These are phyloP conservation scores for Lasiosphaeris hirsuta DNA, from an alignment of 495 filamentous ascomycete species.

Conservation along the genomic window DNA sequence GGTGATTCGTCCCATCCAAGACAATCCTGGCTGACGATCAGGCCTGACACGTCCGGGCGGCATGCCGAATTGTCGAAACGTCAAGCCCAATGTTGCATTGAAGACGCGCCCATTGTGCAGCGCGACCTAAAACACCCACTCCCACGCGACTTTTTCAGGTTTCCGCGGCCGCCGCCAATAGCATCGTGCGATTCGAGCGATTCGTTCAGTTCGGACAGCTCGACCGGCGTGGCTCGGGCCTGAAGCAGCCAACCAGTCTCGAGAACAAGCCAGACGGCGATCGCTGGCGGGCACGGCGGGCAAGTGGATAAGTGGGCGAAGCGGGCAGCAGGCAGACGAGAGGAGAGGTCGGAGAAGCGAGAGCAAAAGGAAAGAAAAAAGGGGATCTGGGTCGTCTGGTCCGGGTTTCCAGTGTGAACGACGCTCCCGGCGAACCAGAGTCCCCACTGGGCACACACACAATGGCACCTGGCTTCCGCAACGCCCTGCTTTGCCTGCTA, in stretches of 20 bases:
- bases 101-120: conserved; percentile 15
- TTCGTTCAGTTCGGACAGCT: not conserved
- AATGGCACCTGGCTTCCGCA: not conserved
- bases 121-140: conserved; percentile 10
- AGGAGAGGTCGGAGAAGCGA: too few relatives aligned
- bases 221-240: not conserved
- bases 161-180: conserved; percentile 4
- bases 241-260: not conserved
- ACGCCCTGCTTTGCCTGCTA: conserved; percentile 1
- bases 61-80: conserved; percentile 9
- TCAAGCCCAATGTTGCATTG: conserved; percentile 14
- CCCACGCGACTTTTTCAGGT: not conserved
- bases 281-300: not conserved
- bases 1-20: conserved; percentile 9
- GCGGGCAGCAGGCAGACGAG: too few relatives aligned
- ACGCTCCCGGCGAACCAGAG: not conserved
- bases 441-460: not conserved
- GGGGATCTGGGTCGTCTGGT: not conserved
- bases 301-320: not conserved
- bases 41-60: conserved; percentile 10
- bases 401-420: too few relatives aligned
- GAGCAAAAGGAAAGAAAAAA: not conserved
- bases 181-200: not conserved
- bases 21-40: conserved; percentile 10
- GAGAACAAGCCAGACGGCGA: too few relatives aligned